Base-by-base conservation (phyloP, 2,329 filamentous ascomycete species). In the Fusarium paranaense region DNA sequence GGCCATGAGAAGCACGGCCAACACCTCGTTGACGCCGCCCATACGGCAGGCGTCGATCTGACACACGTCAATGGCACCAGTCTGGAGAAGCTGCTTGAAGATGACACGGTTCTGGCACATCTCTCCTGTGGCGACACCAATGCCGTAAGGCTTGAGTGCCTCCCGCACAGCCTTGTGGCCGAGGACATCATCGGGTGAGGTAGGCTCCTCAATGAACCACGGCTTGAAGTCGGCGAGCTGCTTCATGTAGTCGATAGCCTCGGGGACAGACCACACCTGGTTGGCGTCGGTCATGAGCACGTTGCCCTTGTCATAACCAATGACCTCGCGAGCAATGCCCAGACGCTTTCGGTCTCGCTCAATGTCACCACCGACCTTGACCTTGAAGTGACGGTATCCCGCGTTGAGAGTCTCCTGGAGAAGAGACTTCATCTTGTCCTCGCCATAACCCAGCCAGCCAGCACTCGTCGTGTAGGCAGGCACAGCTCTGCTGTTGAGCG, bases 131-230 rank as follows among this genome's bases (percentile, higher is more conserved):
- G 95, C 95, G 6, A 97, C 95, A 67, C 94, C 94, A 78, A 98
- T 94, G 66, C 90, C 90, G 80, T 91, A 87, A 0, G 93, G 91
- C 78, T 89, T 88, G 13, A 98, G 90, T 5, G 95, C 95, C 71
- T 96, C 92, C 61, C 94, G 91, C 78, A 97, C 91, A 5, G 94
- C 92, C 80, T 93, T 94, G 88, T 98, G 95, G 67, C 95, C 95
- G 64, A 97, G 91, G 67, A 97, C 91, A 81, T 98, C 95, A 80
- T 97, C 95, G 14, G 95, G 95, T 25, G 92, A 94, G 16, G 95
- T 98, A 3, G 95, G 95, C 87, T 98, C 95, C 85, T 97, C 95
- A 80, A 98, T 97, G 85, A 97, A 97, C 93, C 94, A 97, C 32
- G 93, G 93, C 87, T 93, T 93, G 86, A 95, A 97, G 78, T 95